Conservation (phyloP, 2,329 filamentous ascomycete species). For the Dichotomopilus funicola region DNA sequence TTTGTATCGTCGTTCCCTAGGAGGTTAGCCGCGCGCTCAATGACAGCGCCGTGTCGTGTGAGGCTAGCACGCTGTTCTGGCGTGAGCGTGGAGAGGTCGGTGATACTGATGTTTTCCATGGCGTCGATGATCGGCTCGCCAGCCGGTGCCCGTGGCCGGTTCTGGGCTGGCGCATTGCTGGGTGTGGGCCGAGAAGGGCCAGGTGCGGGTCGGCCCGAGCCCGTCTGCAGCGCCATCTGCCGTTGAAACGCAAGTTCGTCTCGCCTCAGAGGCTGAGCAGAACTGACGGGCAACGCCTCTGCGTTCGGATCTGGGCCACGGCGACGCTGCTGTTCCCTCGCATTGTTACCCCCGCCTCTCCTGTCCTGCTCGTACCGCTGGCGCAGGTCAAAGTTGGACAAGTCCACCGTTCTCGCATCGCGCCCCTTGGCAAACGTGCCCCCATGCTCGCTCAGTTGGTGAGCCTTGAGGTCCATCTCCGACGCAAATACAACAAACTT, state of each 20-base stretch:
- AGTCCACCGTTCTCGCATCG: constrained; percentile 79
- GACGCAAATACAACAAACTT: constrained; percentile 97
- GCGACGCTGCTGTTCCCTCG: constrained; percentile 38
- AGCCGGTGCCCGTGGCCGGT: constrained; percentile 8
- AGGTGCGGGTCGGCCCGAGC: constrained; percentile 35
- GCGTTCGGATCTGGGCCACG: constrained; percentile 82
- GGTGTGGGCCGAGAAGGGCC: constrained; percentile 7
- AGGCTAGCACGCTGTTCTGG: constrained; percentile 76
- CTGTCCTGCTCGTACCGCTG: constrained; percentile 61
- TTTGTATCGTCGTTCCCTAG: constrained; percentile 71
- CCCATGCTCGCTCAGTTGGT: constrained; percentile 79
- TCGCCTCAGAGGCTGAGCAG: constrained; percentile 71
- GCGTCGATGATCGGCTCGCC: constrained; percentile 28
- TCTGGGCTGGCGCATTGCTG: constrained; percentile 10
- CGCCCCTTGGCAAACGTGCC: constrained; percentile 74
- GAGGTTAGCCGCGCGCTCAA: constrained; percentile 76
- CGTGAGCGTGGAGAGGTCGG: constrained; percentile 48
- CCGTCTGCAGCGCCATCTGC: constrained; percentile 77
- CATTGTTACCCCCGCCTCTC: constrained; percentile 35
- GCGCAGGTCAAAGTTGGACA: constrained; percentile 77
- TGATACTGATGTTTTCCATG: constrained; percentile 47
- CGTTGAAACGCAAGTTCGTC: constrained; percentile 89
- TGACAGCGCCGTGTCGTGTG: constrained; percentile 74
- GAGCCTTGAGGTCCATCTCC: constrained; percentile 89
- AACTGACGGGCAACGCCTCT: constrained; percentile 68